Evolutionary conservation across 495 filamentous ascomycete species (phyloP), one percentile per base, ranked within the genome.

Genomic region (Xylaria telfairii): DNA sequence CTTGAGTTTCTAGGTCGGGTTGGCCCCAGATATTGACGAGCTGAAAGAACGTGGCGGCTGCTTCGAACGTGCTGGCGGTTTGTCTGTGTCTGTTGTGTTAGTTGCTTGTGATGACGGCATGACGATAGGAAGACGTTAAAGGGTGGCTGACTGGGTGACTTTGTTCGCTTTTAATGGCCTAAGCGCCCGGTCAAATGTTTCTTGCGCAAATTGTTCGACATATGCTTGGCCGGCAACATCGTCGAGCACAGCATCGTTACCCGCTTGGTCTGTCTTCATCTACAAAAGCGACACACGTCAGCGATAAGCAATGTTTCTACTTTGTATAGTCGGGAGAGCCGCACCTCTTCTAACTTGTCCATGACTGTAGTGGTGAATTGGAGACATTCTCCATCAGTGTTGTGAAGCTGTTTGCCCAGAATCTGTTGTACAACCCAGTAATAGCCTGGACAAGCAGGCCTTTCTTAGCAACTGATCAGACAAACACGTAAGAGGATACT

Each of bases 361-460:
- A 99, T 94, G 72, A 98, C 84, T 28, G 83, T 83, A 30, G 89
- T 92, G 1, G 94, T 97, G 77, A 95, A 98, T 54, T 82, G 74
- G 67, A 90, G 90, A 69, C 90, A 88, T 74, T 96, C 94, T 49
- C 90, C 87, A 77, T 94, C 91, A 64, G 84, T 81, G 28, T 83
- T 87, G 78, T 98, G 96, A 46, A 98, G 89, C 34, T 87, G 83
- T 79, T 90, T 92, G 19, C 87, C 84, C 7, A 99, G 90, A 64
- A 98, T 95, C 74, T 97, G 93, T 73, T 98, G 93, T 69, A 96
- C 92, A 42, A 95, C 93, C 88, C 91, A 95, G 78, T 95, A 98
- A 73, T 96, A 92, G 79, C 95, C 95, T 97, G 70, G 61, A 42
- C 28, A 42, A 17, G 19, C 32, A 60, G 30, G 30, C 6, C 39